These are phyloP conservation scores for Pseudognaphalium luteoalbum DNA, from an alignment of 129 eudicot genomes.

Conservation along the genomic window DNA sequence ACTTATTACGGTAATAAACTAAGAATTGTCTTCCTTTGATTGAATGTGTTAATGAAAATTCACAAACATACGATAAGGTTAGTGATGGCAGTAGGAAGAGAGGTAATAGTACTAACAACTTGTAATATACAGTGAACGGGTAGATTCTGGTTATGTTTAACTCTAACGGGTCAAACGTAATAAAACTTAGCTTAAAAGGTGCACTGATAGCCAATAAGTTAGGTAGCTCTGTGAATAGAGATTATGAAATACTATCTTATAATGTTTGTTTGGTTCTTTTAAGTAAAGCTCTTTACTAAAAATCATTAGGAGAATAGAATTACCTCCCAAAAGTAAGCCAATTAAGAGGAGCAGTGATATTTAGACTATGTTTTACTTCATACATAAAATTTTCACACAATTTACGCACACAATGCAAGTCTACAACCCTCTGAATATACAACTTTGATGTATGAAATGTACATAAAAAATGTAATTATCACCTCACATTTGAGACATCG, in stretches of 20 bases:
- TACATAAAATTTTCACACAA: too few relatives aligned
- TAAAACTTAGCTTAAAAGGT: too few relatives aligned
- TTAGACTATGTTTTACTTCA: background rate
- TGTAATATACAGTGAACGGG: background rate
- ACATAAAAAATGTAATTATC: too few relatives aligned
- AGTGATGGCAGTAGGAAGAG: background rate
- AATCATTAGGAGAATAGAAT: background rate
- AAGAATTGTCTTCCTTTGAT: background rate
- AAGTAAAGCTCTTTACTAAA: background rate
- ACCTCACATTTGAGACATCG: too few relatives aligned
- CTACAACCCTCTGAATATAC: too few relatives aligned
- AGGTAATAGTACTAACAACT: background rate
- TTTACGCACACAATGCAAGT: too few relatives aligned
- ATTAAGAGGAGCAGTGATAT: background rate
- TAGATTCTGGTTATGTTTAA: background rate
- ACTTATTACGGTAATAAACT: background rate
- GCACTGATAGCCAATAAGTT: too few relatives aligned
- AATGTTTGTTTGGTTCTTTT: background rate
- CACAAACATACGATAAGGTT: background rate
- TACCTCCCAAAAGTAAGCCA: background rate
- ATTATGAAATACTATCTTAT: background rate
- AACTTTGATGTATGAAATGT: too few relatives aligned
- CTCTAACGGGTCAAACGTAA: background rate
- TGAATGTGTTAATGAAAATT: background rate
- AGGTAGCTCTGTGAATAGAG: too few relatives aligned